These are phyloP conservation scores for Aristolochia californica DNA, from an alignment of 164 flowering plant genomes.

Conservation along the genomic window DNA sequence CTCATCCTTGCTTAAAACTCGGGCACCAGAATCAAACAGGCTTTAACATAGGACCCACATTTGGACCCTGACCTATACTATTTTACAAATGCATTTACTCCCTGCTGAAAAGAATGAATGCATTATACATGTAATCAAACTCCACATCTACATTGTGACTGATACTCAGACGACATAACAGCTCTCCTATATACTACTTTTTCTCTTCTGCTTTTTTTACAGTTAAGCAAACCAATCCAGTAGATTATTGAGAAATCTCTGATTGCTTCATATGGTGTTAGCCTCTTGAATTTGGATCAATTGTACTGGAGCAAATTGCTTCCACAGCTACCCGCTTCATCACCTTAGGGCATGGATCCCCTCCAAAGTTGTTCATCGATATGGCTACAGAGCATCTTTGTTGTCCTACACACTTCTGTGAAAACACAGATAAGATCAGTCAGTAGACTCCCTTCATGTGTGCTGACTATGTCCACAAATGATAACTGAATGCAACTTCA, in stretches of 20 bases:
- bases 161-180: not conserved
- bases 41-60: no score
- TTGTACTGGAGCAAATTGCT: constrained; percentile 45
- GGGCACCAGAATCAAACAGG: no score
- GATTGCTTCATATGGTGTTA: not conserved
- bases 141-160: not conserved
- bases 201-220: constrained; percentile 3
- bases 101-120: not conserved
- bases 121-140: not conserved
- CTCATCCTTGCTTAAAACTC: no score
- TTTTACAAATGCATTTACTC: constrained; percentile 1
- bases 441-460: not conserved
- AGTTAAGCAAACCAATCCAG: constrained; percentile 7
- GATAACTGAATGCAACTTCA: no score
- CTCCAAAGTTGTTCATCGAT: constrained; percentile 65
- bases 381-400: constrained; percentile 62
- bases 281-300: constrained; percentile 17
- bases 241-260: not conserved
- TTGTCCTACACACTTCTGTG: constrained; percentile 76
- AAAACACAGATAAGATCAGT: not conserved
- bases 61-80: not conserved
- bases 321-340: constrained; percentile 78
- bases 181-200: not conserved
- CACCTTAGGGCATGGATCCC: constrained; percentile 89
- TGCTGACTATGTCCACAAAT: not conserved